Evolutionary conservation across 257 asterid species (phyloP).

Genomic region (Knoxia roxburghii): DNA sequence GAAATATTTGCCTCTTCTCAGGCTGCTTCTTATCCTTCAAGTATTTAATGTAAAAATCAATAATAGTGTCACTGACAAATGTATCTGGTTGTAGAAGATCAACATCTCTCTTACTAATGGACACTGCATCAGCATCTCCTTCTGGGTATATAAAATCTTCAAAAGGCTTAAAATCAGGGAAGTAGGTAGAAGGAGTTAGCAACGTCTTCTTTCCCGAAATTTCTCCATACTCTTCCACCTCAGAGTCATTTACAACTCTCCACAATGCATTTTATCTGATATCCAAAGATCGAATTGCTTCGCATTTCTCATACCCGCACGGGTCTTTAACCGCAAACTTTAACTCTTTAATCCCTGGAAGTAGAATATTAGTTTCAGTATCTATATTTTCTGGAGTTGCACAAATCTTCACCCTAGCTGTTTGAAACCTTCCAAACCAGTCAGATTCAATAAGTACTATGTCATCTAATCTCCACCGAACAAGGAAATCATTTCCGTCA

Average conservation of each 20-base stretch:
- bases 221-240: slow-evolving; percentile 26
- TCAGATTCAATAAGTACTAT: slow-evolving; percentile 55
- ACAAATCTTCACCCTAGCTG: slow-evolving; percentile 40
- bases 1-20: slow-evolving; percentile 55
- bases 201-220: slow-evolving; percentile 26
- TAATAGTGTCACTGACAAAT: slow-evolving; percentile 84
- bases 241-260: slow-evolving; percentile 43
- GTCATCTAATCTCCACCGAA: slow-evolving; percentile 59
- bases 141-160: slow-evolving; percentile 82
- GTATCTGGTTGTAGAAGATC: slow-evolving; percentile 85
- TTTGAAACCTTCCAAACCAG: slow-evolving; percentile 48
- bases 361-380: slow-evolving; percentile 22
- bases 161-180: slow-evolving; percentile 64
- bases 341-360: slow-evolving; percentile 57
- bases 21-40: slow-evolving; percentile 53
- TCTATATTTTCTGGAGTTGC: slow-evolving; percentile 33
- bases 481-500: slow-evolving; percentile 25
- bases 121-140: slow-evolving; percentile 91
- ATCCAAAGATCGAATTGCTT: slow-evolving; percentile 69
- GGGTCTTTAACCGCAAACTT: slow-evolving; percentile 48
- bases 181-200: slow-evolving; percentile 33
- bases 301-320: slow-evolving; percentile 58
- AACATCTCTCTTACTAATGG: slow-evolving; percentile 76
- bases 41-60: slow-evolving; percentile 83
- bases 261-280: slow-evolving; percentile 65